phyloP scores from a whole-genome alignment of 208 protist species.

The Leishmania martiniquensis region DNA sequence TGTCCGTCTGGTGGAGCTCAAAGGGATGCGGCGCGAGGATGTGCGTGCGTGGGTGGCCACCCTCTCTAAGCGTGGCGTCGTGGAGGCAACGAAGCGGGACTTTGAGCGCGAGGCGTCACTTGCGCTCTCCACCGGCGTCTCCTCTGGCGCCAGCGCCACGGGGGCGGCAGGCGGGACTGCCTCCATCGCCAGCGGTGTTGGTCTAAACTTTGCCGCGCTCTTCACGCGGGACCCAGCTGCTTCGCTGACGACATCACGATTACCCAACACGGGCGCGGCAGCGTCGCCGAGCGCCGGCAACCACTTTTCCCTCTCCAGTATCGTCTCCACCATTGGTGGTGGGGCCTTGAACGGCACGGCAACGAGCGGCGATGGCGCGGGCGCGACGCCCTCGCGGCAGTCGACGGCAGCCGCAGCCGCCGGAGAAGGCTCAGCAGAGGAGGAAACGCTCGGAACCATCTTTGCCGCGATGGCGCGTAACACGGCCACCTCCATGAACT shows the following conservation, averaged over 20 bases:
- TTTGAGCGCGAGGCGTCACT: constrained; percentile 39
- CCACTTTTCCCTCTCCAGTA: constrained; percentile 35
- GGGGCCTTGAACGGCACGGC: neutral
- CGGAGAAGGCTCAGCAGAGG: constrained; percentile 15
- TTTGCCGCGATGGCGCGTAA: constrained; percentile 63
- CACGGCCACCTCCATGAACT: constrained; percentile 73
- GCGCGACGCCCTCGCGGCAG: neutral
- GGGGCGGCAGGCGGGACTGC: neutral
- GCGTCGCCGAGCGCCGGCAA: constrained; percentile 7
- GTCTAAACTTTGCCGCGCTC: constrained; percentile 57
- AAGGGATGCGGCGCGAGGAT: constrained; percentile 80
- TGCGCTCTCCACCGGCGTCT: constrained; percentile 42
- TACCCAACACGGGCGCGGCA: constrained; percentile 2
- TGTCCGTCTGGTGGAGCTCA: constrained; percentile 84
- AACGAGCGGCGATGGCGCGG: neutral
- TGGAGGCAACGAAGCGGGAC: constrained; percentile 87
- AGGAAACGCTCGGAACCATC: constrained; percentile 52
- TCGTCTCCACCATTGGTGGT: constrained; percentile 35
- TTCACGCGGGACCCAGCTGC: constrained; percentile 45
- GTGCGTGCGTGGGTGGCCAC: constrained; percentile 75
- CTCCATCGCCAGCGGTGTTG: constrained; percentile 11
- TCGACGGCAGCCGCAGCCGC: neutral
- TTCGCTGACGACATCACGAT: constrained; percentile 6
- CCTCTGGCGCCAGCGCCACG: constrained; percentile 5
- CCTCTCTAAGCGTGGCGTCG: constrained; percentile 85